Base-by-base conservation (phyloP, 1,284 basidiomycete genomes). In the Mrakiaceae sp. region DNA sequence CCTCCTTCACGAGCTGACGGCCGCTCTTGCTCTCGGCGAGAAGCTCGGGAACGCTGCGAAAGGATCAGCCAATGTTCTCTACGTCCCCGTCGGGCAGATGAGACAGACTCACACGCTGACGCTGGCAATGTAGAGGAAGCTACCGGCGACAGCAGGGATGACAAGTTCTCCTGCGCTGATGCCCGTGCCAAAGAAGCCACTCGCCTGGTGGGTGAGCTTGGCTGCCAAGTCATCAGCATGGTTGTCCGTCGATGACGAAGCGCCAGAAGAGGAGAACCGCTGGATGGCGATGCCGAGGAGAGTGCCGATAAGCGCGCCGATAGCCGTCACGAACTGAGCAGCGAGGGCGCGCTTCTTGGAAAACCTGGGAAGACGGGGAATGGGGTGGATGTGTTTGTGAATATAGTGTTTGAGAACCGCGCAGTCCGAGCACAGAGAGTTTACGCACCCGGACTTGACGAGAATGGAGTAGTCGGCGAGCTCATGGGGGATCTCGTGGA, bases 401-500 rank as follows among this genome's bases (percentile, higher is more conserved):
- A 27, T 27, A 27, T 27, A 27, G 27, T 47, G 43, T 16, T 46
- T 39, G 40, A 44, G 12, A 44, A 58, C 3, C 40, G 0, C 42
- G n/a, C n/a, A 47, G 47, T 48, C 2, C 9, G 4, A 16, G 10
- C 40, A 14, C 5, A 58, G 40, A 46, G 14, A 58, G 14, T 14
- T 27, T 43, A 57, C 54, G 46, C 40, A 49, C 54, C 58, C 64
- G 46, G 57, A 54, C 47, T 61, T 61, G 71, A 91, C 83, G 49
- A 92, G 79, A 70, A 93, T 92, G 14, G 88, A 90, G 73, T 92
- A 92, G 74, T 93, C 90, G 16, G 90, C 90, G 67, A 93, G 92
- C 79, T 91, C 89, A 72, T 91, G 89, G 14, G 89, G 89, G 63
- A 92, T 91, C 75, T 93, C 90, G 44, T 61, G 60, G 6, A 4